These are phyloP conservation scores for Bipolaris victoriae DNA, from an alignment of 2,329 filamentous ascomycete species.

Conservation along the genomic window DNA sequence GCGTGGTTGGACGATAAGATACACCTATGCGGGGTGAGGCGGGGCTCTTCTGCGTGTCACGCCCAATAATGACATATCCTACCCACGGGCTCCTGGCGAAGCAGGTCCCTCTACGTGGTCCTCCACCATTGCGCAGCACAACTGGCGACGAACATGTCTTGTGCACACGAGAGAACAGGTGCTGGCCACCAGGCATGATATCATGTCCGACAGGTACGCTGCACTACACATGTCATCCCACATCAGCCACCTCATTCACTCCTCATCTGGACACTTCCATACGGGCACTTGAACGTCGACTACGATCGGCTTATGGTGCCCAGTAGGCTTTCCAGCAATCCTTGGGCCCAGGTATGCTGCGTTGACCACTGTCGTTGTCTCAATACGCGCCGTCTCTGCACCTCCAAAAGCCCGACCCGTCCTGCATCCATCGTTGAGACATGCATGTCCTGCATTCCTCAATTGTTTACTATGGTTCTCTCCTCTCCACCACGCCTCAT, in stretches of 20 bases:
- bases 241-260: conserved; percentile 15
- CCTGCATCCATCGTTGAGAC: not conserved
- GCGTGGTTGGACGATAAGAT: conserved; percentile 36
- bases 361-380: conserved; percentile 84
- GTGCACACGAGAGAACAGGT: not conserved
- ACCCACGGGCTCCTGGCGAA: conserved; percentile 10
- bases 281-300: conserved; percentile 77
- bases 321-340: conserved; percentile 62
- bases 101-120: conserved; percentile 31
- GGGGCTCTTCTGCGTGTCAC: conserved; percentile 28
- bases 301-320: conserved; percentile 80
- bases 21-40: conserved; percentile 38
- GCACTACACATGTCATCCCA: conserved; percentile 22
- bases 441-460: conserved; percentile 27
- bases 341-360: conserved; percentile 74
- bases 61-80: conserved; percentile 16
- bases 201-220: conserved; percentile 26
- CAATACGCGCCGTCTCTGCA: conserved; percentile 53
- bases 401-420: conserved; percentile 13
- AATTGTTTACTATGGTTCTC: conserved; percentile 2
- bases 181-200: conserved; percentile 25
- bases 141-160: not conserved
- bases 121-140: conserved; percentile 23
- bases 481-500: conserved; percentile 30
- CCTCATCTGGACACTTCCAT: conserved; percentile 51